phyloP scores from a whole-genome alignment of 164 flowering plant genomes.

The Piper longum region DNA sequence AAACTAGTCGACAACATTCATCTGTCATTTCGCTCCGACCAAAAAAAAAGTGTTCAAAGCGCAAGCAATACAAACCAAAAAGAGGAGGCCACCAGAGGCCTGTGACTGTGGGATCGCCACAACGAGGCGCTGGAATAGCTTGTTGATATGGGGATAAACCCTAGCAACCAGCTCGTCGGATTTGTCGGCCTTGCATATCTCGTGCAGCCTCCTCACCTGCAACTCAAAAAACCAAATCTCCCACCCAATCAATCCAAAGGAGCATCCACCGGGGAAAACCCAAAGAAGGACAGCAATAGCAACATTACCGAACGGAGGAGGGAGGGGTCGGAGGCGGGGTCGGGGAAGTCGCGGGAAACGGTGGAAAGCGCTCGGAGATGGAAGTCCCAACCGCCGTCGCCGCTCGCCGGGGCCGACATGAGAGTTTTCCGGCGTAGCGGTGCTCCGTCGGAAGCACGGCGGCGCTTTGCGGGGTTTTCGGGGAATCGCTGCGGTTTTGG shows the following conservation, averaged over 20 bases:
- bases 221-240: not conserved
- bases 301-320: conserved; percentile 46
- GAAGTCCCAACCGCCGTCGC: conserved; percentile 51
- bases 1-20: no score
- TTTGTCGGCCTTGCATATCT: conserved; percentile 54
- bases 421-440: no score
- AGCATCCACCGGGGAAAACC: not conserved
- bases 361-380: conserved; percentile 53
- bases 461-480: no score
- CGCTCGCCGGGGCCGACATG: not conserved
- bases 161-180: conserved; percentile 85
- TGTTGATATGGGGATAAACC: conserved; percentile 73
- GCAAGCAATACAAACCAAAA: conserved; percentile 29
- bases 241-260: no score
- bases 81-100: conserved; percentile 61
- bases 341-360: conserved; percentile 47
- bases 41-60: no score
- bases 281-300: not conserved
- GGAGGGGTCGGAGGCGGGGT: conserved; percentile 40
- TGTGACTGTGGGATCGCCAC: conserved; percentile 63
- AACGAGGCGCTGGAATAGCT: conserved; percentile 67
- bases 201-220: conserved; percentile 61
- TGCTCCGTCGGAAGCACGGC: no score
- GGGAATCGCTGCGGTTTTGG: no score
- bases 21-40: no score